phyloP scores from a whole-genome alignment of 495 filamentous ascomycete genomes.

The Penicillium crystallinum region DNA sequence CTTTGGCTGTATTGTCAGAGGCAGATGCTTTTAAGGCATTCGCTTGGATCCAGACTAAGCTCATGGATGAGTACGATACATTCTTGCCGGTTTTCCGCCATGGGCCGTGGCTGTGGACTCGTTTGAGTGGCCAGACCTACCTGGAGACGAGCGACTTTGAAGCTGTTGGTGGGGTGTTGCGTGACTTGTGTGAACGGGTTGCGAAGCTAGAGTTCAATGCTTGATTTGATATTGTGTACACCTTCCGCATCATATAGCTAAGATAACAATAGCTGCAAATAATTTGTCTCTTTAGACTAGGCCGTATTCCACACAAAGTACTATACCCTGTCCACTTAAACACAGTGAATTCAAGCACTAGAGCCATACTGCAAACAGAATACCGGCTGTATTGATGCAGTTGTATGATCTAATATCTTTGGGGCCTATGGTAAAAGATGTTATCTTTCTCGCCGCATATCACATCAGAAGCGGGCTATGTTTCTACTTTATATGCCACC shows the following conservation, averaged over 20 bases:
- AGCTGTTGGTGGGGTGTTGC: slow-evolving; percentile 57
- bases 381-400: not conserved
- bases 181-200: slow-evolving; percentile 57
- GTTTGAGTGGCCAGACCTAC: slow-evolving; percentile 77
- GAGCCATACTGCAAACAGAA: too few relatives aligned
- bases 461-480: slow-evolving; percentile 17
- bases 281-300: too few relatives aligned
- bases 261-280: too few relatives aligned
- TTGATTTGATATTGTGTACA: not conserved
- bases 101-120: slow-evolving; percentile 56
- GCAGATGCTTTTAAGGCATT: slow-evolving; percentile 33
- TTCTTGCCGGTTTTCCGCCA: slow-evolving; percentile 63
- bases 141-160: slow-evolving; percentile 73
- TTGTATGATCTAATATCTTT: not conserved
- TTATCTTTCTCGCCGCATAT: not conserved
- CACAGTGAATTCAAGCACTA: too few relatives aligned
- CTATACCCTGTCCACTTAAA: too few relatives aligned
- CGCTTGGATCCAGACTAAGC: slow-evolving; percentile 52
- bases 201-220: slow-evolving; percentile 44
- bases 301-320: too few relatives aligned
- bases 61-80: slow-evolving; percentile 60
- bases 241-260: too few relatives aligned
- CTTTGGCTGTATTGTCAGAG: slow-evolving; percentile 23
- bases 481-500: slow-evolving; percentile 5
- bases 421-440: not conserved